Base-by-base conservation (phyloP, 2,329 filamentous ascomycete genomes). In the Ascochyta clinopodiicola region DNA sequence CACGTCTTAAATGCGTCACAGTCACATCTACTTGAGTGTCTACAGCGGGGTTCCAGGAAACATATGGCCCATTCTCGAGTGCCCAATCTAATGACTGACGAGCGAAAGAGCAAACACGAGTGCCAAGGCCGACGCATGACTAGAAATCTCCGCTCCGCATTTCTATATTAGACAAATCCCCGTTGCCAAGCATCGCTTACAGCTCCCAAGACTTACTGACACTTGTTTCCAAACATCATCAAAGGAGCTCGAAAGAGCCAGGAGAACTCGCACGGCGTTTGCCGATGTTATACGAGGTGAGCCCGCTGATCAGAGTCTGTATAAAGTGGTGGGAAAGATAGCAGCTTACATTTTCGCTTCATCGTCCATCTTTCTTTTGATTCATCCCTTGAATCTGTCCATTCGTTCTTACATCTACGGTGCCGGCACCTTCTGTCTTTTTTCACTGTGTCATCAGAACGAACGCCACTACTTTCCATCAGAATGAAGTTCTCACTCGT, bases 401-500 rank as follows among this genome's bases (percentile, higher is more conserved):
- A 34, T 44, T 48, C 49, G 22, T 47, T 48, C 31, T 21, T 37
- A 45, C 3, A 31, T 42, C 35, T 36, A 15, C 25, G 50, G 56
- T 61, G 56, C 58, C 43, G 55, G 55, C 50, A 51, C 53, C 27
- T 31, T 38, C 38, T 19, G 13, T 32, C 39, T 25, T 44, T 25
- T 44, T 31, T 31, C 4, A 25, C n/a, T 22, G 12, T 32, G 40
- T 38, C 24, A 38, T 17, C 38, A 35, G 31, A 7, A 21, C 27
- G 6, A 19, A 24, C 17, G 3, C 27, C 29, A 15, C 29, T 15
- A 31, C 32, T 35, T 10, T 10, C 19, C 35, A 31, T 37, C 48
- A 56, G 34, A 9, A 61, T 69, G 66, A 67, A 67, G 53, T 53
- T 57, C 43, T 47, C 63, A 19, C 44, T 67, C 51, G 59, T 51